These are phyloP conservation scores for Boletellus sp. DNA, from an alignment of 1,284 basidiomycete species.

Conservation along the genomic window DNA sequence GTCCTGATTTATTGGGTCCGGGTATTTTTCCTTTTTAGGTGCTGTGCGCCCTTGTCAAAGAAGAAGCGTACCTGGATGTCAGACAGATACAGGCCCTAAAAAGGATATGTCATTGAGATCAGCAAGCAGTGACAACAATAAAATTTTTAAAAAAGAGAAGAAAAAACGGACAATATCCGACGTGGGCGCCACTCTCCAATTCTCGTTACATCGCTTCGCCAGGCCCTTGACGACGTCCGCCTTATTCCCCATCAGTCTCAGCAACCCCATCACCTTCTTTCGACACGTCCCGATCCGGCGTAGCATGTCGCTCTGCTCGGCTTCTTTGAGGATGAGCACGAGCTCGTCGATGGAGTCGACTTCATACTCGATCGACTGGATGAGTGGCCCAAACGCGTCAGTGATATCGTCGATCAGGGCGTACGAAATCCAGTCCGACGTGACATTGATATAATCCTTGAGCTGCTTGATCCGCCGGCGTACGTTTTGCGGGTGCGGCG, in stretches of 20 bases:
- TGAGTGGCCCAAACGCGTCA: conserved; percentile 97
- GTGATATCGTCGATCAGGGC: conserved; percentile 99
- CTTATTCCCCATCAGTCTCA: conserved; percentile 98
- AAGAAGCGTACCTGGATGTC: conserved; percentile 67
- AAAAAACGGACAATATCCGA: conserved; percentile 81
- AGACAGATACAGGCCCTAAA: conserved; percentile 85
- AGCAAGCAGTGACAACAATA: neutral
- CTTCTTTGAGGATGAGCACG: conserved; percentile 88
- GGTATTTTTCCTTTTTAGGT: neutral
- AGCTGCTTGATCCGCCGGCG: conserved; percentile 98
- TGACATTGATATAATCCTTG: conserved; percentile 98
- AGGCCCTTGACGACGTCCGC: conserved; percentile 99
- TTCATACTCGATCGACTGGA: conserved; percentile 98
- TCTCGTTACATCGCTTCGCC: conserved; percentile 97
- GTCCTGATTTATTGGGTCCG: conserved; percentile 49
- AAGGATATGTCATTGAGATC: neutral
- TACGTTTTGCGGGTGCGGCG: conserved; percentile 97
- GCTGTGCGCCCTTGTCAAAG: too few relatives aligned
- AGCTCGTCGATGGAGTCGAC: conserved; percentile 99
- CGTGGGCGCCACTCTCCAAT: conserved; percentile 98
- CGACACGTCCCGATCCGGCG: conserved; percentile 93
- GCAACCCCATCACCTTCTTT: conserved; percentile 98
- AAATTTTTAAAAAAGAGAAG: conserved; percentile 12
- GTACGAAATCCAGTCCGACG: conserved; percentile 99
- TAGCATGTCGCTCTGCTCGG: conserved; percentile 63